phyloP scores from a whole-genome alignment of 768 basidiomycete species.

The Suillus americanus region DNA sequence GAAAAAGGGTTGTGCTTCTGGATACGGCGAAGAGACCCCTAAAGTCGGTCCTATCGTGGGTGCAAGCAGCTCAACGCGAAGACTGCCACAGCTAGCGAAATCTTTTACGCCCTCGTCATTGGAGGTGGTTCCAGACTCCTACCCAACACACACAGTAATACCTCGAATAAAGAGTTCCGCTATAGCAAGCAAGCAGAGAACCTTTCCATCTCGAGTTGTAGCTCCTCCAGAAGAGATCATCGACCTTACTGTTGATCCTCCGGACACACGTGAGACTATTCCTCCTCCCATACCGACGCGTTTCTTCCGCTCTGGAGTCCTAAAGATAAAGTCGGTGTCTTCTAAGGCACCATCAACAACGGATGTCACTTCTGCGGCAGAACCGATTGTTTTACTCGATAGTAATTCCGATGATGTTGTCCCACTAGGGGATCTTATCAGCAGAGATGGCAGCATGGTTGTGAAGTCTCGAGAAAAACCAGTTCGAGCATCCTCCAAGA shows the following conservation, averaged over 20 bases:
- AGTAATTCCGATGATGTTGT: neutral
- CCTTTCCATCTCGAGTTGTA: neutral
- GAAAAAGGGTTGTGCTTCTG: neutral
- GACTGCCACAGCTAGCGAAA: neutral
- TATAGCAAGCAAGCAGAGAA: neutral
- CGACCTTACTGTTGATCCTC: conserved; percentile 10
- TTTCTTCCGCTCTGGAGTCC: conserved; percentile 26
- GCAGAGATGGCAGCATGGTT: neutral
- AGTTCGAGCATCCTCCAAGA: neutral
- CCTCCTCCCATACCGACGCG: conserved; percentile 17
- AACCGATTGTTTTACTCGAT: neutral
- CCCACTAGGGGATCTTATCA: neutral
- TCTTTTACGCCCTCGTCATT: neutral
- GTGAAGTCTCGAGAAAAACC: neutral
- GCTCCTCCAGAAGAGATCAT: conserved; percentile 5
- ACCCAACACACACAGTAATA: neutral
- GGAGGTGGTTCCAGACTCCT: neutral
- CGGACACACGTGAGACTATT: neutral
- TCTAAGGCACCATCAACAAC: neutral
- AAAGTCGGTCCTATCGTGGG: neutral
- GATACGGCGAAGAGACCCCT: neutral
- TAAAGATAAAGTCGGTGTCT: conserved; percentile 16
- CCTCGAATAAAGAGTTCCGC: neutral
- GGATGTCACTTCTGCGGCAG: neutral
- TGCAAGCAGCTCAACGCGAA: neutral